phyloP scores from a whole-genome alignment of 495 filamentous ascomycete species.

The Friedmanniomyces simplex region DNA sequence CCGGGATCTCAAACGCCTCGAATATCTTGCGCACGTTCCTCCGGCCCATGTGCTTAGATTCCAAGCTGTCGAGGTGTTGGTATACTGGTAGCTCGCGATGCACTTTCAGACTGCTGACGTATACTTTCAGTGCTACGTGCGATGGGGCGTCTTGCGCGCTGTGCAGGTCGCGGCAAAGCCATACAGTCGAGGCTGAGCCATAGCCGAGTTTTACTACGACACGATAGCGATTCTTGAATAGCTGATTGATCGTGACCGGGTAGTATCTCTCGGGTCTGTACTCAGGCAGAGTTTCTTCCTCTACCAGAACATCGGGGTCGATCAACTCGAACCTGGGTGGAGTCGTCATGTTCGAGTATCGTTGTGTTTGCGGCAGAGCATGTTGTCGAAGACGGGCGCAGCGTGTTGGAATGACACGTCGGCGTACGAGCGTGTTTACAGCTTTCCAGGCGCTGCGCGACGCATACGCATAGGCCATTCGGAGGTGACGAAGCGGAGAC shows the following conservation, averaged over 20 bases:
- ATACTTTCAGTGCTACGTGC: slow-evolving; percentile 3
- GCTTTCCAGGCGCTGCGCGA: background rate
- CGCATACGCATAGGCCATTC: too few species aligned
- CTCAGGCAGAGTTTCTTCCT: slow-evolving; percentile 33
- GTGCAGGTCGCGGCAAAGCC: slow-evolving; percentile 44
- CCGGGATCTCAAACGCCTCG: slow-evolving; percentile 34
- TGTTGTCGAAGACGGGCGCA: background rate
- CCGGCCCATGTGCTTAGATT: slow-evolving; percentile 32
- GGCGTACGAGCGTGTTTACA: background rate
- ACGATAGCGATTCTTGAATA: slow-evolving; percentile 34
- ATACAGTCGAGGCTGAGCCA: slow-evolving; percentile 38
- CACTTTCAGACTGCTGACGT: background rate
- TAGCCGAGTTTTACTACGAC: slow-evolving; percentile 39
- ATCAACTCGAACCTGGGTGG: background rate
- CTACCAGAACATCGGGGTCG: slow-evolving; percentile 14
- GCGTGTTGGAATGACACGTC: background rate
- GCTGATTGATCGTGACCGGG: slow-evolving; percentile 35
- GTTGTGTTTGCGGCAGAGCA: background rate
- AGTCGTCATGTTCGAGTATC: background rate
- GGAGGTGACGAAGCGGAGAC: too few species aligned
- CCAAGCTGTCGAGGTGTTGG: slow-evolving; percentile 27
- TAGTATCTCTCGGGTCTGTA: slow-evolving; percentile 35
- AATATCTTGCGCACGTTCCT: slow-evolving; percentile 31
- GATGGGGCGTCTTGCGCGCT: slow-evolving; percentile 16
- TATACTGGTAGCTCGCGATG: slow-evolving; percentile 35